A percentile compares a stretch with the other conserved stretches of the same genome.
These are phyloP conservation scores for Tephrocybe sp. DNA, from an alignment of 768 basidiomycete species.

Conservation along the genomic window DNA sequence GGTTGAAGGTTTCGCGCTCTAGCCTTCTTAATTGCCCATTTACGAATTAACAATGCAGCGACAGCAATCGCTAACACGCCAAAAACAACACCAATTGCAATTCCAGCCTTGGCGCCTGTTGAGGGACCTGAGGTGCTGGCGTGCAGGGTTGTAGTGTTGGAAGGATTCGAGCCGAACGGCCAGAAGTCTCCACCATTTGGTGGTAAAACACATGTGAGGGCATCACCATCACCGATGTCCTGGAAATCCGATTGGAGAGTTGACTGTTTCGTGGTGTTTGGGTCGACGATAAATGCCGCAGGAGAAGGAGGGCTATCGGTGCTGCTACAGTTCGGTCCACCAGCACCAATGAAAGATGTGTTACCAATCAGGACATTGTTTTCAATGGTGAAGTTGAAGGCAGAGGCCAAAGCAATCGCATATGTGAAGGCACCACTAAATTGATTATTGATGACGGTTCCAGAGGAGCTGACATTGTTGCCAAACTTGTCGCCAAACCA, in stretches of 20 bases:
- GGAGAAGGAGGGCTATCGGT: slow-evolving; percentile 49
- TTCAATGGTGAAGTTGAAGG: slow-evolving; percentile 62
- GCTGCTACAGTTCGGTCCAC: slow-evolving; percentile 61
- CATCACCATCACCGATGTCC: slow-evolving; percentile 48
- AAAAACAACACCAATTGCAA: slow-evolving; percentile 49
- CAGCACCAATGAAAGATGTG: slow-evolving; percentile 70
- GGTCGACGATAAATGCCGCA: slow-evolving; percentile 57
- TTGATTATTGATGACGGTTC: slow-evolving; percentile 52
- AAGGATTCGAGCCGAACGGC: slow-evolving; percentile 63
- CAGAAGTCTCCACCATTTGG: slow-evolving; percentile 68
- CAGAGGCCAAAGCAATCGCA: slow-evolving; percentile 64
- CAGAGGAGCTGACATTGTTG: slow-evolving; percentile 49
- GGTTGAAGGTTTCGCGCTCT: slow-evolving; percentile 19
- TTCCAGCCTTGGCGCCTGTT: slow-evolving; percentile 13
- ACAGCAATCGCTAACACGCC: slow-evolving; percentile 41
- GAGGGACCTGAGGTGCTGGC: slow-evolving; percentile 4
- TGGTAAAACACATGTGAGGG: slow-evolving; percentile 64
- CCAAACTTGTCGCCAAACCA: slow-evolving; percentile 67
- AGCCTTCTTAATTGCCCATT: slow-evolving; percentile 38
- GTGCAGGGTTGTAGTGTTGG: slow-evolving; percentile 13
- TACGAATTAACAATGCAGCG: slow-evolving; percentile 46
- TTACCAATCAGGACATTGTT: slow-evolving; percentile 63
- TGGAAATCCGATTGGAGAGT: slow-evolving; percentile 53
- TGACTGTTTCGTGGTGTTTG: slow-evolving; percentile 34
- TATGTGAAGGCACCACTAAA: slow-evolving; percentile 72